Evolutionary conservation across 2,329 filamentous ascomycete species (phyloP).

Genomic region (Aspergillus phoenicis): DNA sequence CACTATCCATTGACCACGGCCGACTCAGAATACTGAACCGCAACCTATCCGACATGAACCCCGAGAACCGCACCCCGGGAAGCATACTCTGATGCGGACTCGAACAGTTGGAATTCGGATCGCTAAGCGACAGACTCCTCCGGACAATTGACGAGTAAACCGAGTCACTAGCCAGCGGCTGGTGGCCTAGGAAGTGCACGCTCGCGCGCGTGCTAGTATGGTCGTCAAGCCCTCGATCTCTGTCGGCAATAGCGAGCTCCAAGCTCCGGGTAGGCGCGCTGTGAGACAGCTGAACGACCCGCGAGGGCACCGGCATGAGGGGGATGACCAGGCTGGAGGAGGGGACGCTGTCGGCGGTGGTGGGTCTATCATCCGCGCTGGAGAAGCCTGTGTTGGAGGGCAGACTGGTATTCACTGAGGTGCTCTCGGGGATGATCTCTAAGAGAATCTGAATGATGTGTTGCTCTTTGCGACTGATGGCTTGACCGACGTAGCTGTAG

Average conservation of each 20-base stretch:
- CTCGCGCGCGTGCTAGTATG: background rate
- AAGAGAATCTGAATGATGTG: slow-evolving; percentile 26
- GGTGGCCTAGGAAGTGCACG: background rate
- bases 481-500: slow-evolving; percentile 14
- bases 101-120: slow-evolving; percentile 12
- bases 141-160: slow-evolving; percentile 24
- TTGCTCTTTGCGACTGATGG: slow-evolving; percentile 28
- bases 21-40: slow-evolving; percentile 14
- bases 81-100: slow-evolving; percentile 13
- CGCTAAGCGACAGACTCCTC: slow-evolving; percentile 15
- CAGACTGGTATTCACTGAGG: background rate
- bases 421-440: slow-evolving; percentile 18
- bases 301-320: background rate
- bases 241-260: background rate
- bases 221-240: background rate
- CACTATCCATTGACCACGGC: slow-evolving; percentile 19
- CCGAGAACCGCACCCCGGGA: slow-evolving; percentile 19
- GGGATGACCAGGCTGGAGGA: background rate
- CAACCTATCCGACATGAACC: slow-evolving; percentile 16
- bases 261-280: background rate
- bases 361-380: slow-evolving; percentile 8
- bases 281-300: slow-evolving; percentile 8
- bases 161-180: slow-evolving; percentile 22
- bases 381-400: background rate
- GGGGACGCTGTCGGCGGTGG: slow-evolving; percentile 4